Base-by-base conservation (phyloP, 768 basidiomycete species). In the Collybiopsis luxurians region DNA sequence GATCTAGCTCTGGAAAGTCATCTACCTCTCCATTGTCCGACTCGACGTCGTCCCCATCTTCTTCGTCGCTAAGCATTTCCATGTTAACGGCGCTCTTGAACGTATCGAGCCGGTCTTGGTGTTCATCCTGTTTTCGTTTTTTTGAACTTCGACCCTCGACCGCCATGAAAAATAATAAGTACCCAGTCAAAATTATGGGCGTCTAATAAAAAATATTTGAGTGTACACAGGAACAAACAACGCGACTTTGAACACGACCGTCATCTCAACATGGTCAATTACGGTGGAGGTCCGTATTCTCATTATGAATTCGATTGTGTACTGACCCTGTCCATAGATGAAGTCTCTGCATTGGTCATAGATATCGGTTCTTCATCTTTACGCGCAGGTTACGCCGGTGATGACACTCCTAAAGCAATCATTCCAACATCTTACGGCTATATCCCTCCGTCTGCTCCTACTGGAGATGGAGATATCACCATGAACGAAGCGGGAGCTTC, bases 301-400 rank as follows among this genome's bases (percentile, higher is more conserved):
- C 48, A 24, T 45, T 34, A n/a, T 40, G 38, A 10, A 45, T 10
- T n/a, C 59, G 2, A 56, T 31, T 6, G 21, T 9, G 6, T 1
- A 40, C 50, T 51, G 12, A 51, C 23, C 23, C 59, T 36, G 10
- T 42, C 48, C 47, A 12, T 59, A 97, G 95, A 98, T 69, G 95
- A 98, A 75, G 94, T 98, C n/a, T 90, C 94, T 34, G 97, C 96
- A 28, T 77, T 98, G 52, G 97, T 98, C 23, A 76, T 99, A 36
- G 97, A 99, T 75, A 89, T 98, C 67, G 97, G 97, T 27, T 79
- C 90, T 11, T 89, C 90, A 24, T 89, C 93, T 9, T 75, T 95
- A 53, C 87, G 97, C 68, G 93, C 94, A 11, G 97, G 97, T 53
- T 97, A 98, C 71, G 96, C 97, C 11, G 97, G 97, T 45, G 96